Evolutionary conservation across 2,329 filamentous ascomycete genomes (phyloP), one percentile per base, ranked within the genome.

Genomic region (Aspergillus sp.): DNA sequence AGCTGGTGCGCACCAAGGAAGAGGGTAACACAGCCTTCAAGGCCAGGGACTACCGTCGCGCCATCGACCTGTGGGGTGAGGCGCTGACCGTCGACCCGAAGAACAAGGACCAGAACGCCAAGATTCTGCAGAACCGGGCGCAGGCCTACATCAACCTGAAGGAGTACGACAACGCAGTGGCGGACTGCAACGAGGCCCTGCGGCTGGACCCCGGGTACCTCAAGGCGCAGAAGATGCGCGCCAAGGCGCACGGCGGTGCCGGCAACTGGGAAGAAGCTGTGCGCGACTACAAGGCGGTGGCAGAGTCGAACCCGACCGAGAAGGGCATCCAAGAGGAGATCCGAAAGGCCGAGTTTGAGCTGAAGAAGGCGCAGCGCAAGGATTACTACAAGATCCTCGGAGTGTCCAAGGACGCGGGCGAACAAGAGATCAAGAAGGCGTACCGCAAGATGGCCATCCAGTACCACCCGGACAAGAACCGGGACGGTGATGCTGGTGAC

Each of bases 361-460:
- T 98, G 64, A 99, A 99, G 88, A 98, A 98, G 88, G 90, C 90
- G 76, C 90, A 94, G 79, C 86, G 95, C 63, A 99, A 99, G 79
- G 95, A 99, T 73, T 98, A 96, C 81, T 99, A 99, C 83, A 97
- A 97, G 85, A 96, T 98, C 67, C 86, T 99, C 56, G 90, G 89
- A 5, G 81, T 99, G 8, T 82, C 90, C 60, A 98, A 97, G 83
- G 90, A 93, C 63, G 92, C 92, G 39, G 86, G 85, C 42, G 92
- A 96, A 21, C 83, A 83, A 59, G 87, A 95, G 57, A 95, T 99
- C 82, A 99, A 98, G 84, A 94, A 93, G 81, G 95, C 94, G 1
- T 99, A 99, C 82, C 88, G 94, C 66, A 96, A 95, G 78, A 84
- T 96, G 73, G 95, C 95, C 59, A 94, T 99, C 68, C 83, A 93